These are phyloP conservation scores for Porphyrellus cyaneotinctus DNA, from an alignment of 768 basidiomycete genomes.

Conservation along the genomic window DNA sequence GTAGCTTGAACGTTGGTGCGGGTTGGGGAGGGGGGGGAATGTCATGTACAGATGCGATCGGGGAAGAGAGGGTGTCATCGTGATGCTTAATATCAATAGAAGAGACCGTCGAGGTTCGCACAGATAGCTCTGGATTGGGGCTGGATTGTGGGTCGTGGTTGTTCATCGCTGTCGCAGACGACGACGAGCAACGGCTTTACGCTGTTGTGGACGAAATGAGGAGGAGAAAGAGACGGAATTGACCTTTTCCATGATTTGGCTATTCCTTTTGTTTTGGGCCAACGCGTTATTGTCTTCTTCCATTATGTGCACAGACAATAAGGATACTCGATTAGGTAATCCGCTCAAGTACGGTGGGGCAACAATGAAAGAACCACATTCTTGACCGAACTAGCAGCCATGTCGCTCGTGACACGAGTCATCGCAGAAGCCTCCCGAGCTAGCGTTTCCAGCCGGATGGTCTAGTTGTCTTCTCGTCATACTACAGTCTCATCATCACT, in stretches of 20 bases:
- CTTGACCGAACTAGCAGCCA: too few relatives aligned
- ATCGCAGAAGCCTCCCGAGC: too few relatives aligned
- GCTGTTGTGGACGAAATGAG: conserved; percentile 4
- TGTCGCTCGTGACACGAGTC: too few relatives aligned
- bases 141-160: conserved; percentile 22
- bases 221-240: conserved; percentile 12
- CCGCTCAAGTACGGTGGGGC: conserved; percentile 11
- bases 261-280: conserved; percentile 24
- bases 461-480: too few relatives aligned
- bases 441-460: too few relatives aligned
- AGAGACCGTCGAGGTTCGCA: conserved; percentile 16
- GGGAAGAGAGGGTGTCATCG: conserved; percentile 12
- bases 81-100: conserved; percentile 20
- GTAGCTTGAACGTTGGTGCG: conserved; percentile 47
- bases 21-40: conserved; percentile 27
- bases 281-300: conserved; percentile 17
- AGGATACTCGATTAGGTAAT: conserved; percentile 12
- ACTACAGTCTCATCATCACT: too few relatives aligned
- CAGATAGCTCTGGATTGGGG: conserved; percentile 15
- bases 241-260: not conserved
- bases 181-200: conserved; percentile 21
- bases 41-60: conserved; percentile 12
- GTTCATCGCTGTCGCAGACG: conserved; percentile 31
- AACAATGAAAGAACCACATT: too few relatives aligned
- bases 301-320: conserved; percentile 26